phyloP scores from a whole-genome alignment of 2,329 filamentous ascomycete genomes.

The Lomentospora prolificans region DNA sequence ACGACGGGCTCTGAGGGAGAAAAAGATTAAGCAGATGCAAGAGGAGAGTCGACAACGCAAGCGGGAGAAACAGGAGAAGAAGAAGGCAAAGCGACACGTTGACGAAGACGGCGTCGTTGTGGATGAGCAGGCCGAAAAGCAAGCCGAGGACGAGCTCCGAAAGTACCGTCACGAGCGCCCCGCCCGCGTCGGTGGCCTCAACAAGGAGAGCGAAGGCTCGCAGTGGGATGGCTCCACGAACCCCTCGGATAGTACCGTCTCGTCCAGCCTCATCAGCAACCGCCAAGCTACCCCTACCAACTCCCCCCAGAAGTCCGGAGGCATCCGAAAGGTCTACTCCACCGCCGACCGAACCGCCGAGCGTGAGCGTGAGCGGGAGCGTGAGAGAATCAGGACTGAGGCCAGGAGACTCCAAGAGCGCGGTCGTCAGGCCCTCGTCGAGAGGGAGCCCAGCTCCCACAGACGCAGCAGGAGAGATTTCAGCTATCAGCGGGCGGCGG shows the following conservation, averaged over 20 bases:
- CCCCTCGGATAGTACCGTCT: constrained; percentile 55
- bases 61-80: constrained; percentile 31
- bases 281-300: constrained; percentile 46
- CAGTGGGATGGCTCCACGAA: constrained; percentile 66
- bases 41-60: constrained; percentile 23
- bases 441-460: background rate
- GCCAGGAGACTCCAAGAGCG: constrained; percentile 45
- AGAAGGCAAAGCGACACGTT: constrained; percentile 29
- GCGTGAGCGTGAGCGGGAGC: constrained; percentile 38
- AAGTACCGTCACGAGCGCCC: constrained; percentile 80
- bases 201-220: constrained; percentile 69
- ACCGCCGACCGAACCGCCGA: constrained; percentile 43
- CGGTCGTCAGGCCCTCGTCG: constrained; percentile 23
- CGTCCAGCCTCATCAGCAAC: constrained; percentile 49
- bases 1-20: constrained; percentile 42
- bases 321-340: constrained; percentile 54
- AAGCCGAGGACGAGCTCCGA: constrained; percentile 59
- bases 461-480: constrained; percentile 30
- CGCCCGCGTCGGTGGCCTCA: constrained; percentile 81
- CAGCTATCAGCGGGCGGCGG: constrained; percentile 39
- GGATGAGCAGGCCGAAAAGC: constrained; percentile 55
- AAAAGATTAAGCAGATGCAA: constrained; percentile 28
- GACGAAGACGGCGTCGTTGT: constrained; percentile 48
- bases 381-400: constrained; percentile 36
- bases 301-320: constrained; percentile 35